Evolutionary conservation across 2,329 filamentous ascomycete genomes (phyloP).

Genomic region (Cadophora luteo-olivacea): DNA sequence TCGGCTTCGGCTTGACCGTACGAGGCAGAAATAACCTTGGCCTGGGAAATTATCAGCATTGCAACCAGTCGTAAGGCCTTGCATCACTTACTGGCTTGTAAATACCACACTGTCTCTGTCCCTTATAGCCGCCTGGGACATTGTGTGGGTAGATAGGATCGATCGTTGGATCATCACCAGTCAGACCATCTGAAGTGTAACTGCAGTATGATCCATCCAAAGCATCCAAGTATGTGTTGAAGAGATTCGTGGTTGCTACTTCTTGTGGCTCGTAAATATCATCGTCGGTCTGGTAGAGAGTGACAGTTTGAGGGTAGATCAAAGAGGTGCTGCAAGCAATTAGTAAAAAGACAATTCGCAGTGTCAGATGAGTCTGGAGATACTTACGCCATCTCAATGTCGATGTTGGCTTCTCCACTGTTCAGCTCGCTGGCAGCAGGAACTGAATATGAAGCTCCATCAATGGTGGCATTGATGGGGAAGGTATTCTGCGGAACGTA

Average conservation of each 20-base stretch:
- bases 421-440: slow-evolving; percentile 22
- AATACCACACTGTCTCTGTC: slow-evolving; percentile 34
- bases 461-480: slow-evolving; percentile 31
- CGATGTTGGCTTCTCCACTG: slow-evolving; percentile 32
- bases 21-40: slow-evolving; percentile 60
- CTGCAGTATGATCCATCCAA: slow-evolving; percentile 50
- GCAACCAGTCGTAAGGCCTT: not conserved
- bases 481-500: slow-evolving; percentile 33
- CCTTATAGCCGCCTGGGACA: slow-evolving; percentile 49
- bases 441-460: slow-evolving; percentile 33
- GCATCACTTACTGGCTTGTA: slow-evolving; percentile 24
- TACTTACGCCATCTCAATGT: slow-evolving; percentile 35
- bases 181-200: slow-evolving; percentile 52
- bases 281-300: slow-evolving; percentile 41
- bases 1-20: slow-evolving; percentile 73
- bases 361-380: not conserved
- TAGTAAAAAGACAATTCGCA: not conserved
- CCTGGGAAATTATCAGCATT: slow-evolving; percentile 24
- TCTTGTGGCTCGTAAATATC: slow-evolving; percentile 36
- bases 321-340: slow-evolving; percentile 27
- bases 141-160: slow-evolving; percentile 53
- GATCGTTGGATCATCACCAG: slow-evolving; percentile 48
- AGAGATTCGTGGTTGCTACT: slow-evolving; percentile 34
- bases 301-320: slow-evolving; percentile 39
- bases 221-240: slow-evolving; percentile 43